Conservation (phyloP, 2,329 filamentous ascomycete species). For the Neonectria sp. region DNA sequence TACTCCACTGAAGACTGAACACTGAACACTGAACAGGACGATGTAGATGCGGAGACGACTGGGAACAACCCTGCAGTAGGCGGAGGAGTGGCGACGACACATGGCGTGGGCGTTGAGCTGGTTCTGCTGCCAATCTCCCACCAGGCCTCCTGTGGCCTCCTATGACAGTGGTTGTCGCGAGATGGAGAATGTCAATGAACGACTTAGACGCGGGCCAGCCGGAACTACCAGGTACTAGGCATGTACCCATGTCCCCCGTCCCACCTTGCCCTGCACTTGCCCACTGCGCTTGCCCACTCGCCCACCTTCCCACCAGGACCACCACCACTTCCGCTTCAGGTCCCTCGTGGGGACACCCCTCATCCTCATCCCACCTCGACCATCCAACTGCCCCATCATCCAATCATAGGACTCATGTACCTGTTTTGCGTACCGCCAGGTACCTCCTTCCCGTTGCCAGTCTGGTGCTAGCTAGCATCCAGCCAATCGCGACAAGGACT, state of each 20-base stretch:
- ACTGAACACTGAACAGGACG: slow-evolving; percentile 10
- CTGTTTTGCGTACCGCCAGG: slow-evolving; percentile 24
- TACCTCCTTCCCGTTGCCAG: slow-evolving; percentile 14
- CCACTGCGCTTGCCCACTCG: slow-evolving; percentile 7
- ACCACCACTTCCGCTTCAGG: slow-evolving; percentile 19
- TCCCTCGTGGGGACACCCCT: slow-evolving; percentile 19
- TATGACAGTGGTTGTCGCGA: slow-evolving; percentile 43
- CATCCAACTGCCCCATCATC: neutral
- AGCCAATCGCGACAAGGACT: slow-evolving; percentile 10
- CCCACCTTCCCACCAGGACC: slow-evolving; percentile 12
- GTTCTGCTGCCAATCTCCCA: slow-evolving; percentile 45
- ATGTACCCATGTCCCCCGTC: slow-evolving; percentile 22
- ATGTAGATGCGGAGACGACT: slow-evolving; percentile 42
- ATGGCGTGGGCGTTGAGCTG: slow-evolving; percentile 42
- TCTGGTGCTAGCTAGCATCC: slow-evolving; percentile 8
- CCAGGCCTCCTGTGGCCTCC: slow-evolving; percentile 32
- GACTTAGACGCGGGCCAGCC: slow-evolving; percentile 43
- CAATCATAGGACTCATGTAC: slow-evolving; percentile 24
- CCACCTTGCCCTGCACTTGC: neutral
- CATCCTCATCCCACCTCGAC: slow-evolving; percentile 10
- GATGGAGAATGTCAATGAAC: slow-evolving; percentile 37
- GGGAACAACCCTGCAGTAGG: slow-evolving; percentile 39
- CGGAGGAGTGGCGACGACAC: slow-evolving; percentile 40
- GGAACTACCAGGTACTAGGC: slow-evolving; percentile 27
- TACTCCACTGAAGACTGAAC: slow-evolving; percentile 1